Base-by-base conservation (phyloP, 1,284 basidiomycete species). In the Sphagnurus paluster region DNA sequence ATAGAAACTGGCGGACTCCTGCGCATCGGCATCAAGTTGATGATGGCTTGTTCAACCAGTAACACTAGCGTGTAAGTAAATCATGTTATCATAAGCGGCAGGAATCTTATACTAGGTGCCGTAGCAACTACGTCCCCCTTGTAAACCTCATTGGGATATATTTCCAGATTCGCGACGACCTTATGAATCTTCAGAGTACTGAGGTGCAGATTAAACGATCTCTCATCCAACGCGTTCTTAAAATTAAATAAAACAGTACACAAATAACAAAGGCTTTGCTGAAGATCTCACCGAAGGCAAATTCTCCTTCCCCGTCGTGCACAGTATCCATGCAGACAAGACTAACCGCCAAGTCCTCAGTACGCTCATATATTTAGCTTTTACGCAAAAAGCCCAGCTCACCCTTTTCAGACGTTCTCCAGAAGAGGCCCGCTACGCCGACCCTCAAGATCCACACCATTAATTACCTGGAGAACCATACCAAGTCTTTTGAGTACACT, bases 111-210 rank as follows among this genome's bases (percentile, higher is more conserved):
- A n/a, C n/a, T n/a, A n/a, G n/a, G n/a, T n/a, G n/a, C n/a, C n/a
- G n/a, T 50, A 97, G 93, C 14, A 82, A 96, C 65, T 96, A 90
- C 52, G 80, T 98, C 1, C 93, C 94, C 0, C 77, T 99, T 1
- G 91, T 96, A 46, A 98, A 98, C 64, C 77, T 98, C 8, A 90
- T 99, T 53, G 93, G 96, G 1, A 81, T 98, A 11, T 90, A 86
- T 60, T 98, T 96, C 65, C 97, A 99, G 66, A 97, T 99, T 55
- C 76, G 95, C 19, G 97, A 99, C 63, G 96, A 99, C 64, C 93
- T 96, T 50, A 92, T 97, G 87, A 99, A 99, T 63, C 72, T 99
- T 25, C 87, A 95, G 59, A 93, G 88, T 38, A 79, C 79, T 19
- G 80, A 92, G 72, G 93, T 91, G 55, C 29, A 65, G 42, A 35